Evolutionary conservation across 73 alveolate species (phyloP), one percentile per base, ranked within the genome.

Genomic region (Paraurostyla sp.): DNA sequence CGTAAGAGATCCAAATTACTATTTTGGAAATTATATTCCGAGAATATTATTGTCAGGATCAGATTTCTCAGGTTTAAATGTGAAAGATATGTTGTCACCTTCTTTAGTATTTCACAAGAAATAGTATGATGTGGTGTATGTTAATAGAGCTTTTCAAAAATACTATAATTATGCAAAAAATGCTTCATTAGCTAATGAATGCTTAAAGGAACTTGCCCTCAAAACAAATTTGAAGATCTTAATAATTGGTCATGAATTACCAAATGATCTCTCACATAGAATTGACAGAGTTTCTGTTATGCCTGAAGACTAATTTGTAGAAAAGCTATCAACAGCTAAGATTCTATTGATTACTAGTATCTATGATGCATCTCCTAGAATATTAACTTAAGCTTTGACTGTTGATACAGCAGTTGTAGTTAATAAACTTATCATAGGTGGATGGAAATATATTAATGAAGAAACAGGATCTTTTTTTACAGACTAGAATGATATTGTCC

Each of bases 281-380:
- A n/a, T n/a, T n/a, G n/a, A n/a, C n/a, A n/a, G n/a, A n/a, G n/a
- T n/a, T n/a, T n/a, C n/a, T n/a, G n/a, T n/a, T n/a, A n/a, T 65
- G 32, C 54, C 7, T n/a, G 2, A 65, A 15, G 60, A 30, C 42
- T 33, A 33, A 7, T 65, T 65, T 38, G 18, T 65, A 22, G 58
- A 16, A 15, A 4, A 22, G 16, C 9, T 65, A 7, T 27, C 50
- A 2, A 36, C 16, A 65, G 7, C 54, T 2, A 40, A 65, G 0
- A 65, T 65, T 11, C 18, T 65, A 22, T 30, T 65, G 13, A 23
- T 35, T 3, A 18, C 82, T 15, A 65, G 82, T 38, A 16, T 38
- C 25, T 65, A 56, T 65, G 82, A 65, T 65, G 82, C 82, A 3
- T 65, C 82, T 23, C 82, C 82, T 38, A 65, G 82, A 65, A 65